Evolutionary conservation across 1,284 basidiomycete genomes (phyloP), one percentile per base, ranked within the genome.

Genomic region (Singerocomus rubriflavus): DNA sequence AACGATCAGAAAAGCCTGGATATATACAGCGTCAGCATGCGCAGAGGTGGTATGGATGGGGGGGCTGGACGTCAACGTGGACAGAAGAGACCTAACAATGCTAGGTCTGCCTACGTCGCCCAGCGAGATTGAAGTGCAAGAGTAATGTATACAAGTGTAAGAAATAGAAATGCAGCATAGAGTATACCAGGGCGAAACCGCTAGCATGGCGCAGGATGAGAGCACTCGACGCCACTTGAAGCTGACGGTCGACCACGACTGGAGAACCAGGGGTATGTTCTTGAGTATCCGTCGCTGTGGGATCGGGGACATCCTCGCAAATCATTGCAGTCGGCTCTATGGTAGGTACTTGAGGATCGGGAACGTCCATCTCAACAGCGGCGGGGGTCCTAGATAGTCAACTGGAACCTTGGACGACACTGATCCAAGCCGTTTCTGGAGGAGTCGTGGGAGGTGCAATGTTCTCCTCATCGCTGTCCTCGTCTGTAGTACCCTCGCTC

Each of bases 141-240:
- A 80, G 60, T 53, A 79, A 54, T 58, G 73, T 68, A 66, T 78
- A 81, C 67, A 82, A 63, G 66, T 79, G 74, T 56, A 78, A 62
- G 63, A 79, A 61, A 67, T 78, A 81, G 58, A 76, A 66, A 60
- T 73, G 72, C 51, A 77, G 62, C 63, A 77, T 65, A 59, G 69
- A 67, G 67, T 74, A 71, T 67, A 75, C 61, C 50, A 76, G 60
- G 53, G 71, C 69, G 44, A 73, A 73, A 44, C 75, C 73, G 44
- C 67, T 69, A 45, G 64, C 65, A 44, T 75, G 75, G 42, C 74
- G 69, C 42, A 61, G 63, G 46, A 69, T 67, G 39, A 72, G 57
- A 10, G 58, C 42, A 57, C 55, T 56, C 49, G 57, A 62, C 53
- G 65, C 58, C 43, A 40, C 48, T 52, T 53, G 57, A 53, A 56